phyloP scores from a whole-genome alignment of 805 yeast genomes.

The Starmerella scarabaei region DNA sequence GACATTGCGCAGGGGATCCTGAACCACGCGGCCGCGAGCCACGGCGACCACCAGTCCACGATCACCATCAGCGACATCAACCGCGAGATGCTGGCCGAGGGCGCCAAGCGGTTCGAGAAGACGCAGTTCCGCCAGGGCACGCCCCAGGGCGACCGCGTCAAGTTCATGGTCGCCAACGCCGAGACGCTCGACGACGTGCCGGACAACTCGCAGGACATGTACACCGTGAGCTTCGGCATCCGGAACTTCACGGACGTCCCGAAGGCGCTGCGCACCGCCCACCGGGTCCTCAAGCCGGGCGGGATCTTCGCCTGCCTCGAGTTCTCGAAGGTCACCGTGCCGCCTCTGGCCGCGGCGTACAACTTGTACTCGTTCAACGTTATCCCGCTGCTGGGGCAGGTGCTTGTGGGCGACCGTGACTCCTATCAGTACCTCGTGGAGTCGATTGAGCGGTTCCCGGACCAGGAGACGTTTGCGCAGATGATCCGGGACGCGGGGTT shows the following conservation, averaged over 20 bases:
- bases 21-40: slow-evolving; percentile 73
- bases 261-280: slow-evolving; percentile 88
- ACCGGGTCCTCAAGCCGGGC: slow-evolving; percentile 91
- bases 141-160: slow-evolving; percentile 56
- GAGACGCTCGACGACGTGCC: slow-evolving; percentile 73
- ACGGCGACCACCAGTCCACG: slow-evolving; percentile 57
- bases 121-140: slow-evolving; percentile 29
- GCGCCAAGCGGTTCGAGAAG: slow-evolving; percentile 55
- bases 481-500: slow-evolving; percentile 96
- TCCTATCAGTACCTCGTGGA: slow-evolving; percentile 94
- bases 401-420: slow-evolving; percentile 88
- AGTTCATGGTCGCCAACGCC: slow-evolving; percentile 83
- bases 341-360: slow-evolving; percentile 59
- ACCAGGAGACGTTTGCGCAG: slow-evolving; percentile 74
- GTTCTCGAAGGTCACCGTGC: slow-evolving; percentile 81
- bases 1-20: slow-evolving; percentile 92
- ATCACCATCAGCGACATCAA: slow-evolving; percentile 94
- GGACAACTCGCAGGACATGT: slow-evolving; percentile 81
- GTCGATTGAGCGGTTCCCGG: slow-evolving; percentile 81
- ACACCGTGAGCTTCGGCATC: slow-evolving; percentile 94
- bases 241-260: slow-evolving; percentile 92
- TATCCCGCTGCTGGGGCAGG: slow-evolving; percentile 89
- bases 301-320: slow-evolving; percentile 95
- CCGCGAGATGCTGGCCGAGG: slow-evolving; percentile 90
- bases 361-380: slow-evolving; percentile 79